These are phyloP conservation scores for Plectosphaerella sp. DNA, from an alignment of 2,329 filamentous ascomycete species.

Conservation along the genomic window DNA sequence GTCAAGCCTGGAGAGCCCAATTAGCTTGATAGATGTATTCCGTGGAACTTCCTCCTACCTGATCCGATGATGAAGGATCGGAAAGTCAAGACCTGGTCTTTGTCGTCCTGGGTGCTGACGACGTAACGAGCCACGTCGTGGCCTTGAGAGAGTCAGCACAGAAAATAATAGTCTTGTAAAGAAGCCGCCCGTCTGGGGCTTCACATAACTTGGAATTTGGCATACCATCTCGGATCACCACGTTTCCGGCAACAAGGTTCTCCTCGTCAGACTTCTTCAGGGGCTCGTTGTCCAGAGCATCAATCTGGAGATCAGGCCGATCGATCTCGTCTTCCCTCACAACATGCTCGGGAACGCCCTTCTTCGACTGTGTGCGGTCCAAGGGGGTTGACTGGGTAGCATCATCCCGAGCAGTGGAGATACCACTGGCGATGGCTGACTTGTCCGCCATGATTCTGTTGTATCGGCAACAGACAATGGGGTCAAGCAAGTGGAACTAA, in stretches of 20 bases:
- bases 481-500: no score
- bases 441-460: not conserved
- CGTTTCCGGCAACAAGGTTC: constrained; percentile 3
- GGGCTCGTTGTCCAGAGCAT: not conserved
- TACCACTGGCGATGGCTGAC: not conserved
- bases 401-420: not conserved
- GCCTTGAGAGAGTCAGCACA: not conserved
- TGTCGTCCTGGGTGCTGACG: constrained; percentile 6
- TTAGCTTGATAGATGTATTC: not conserved
- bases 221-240: constrained; percentile 4
- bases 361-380: not conserved
- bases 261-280: constrained; percentile 1
- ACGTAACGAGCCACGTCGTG: constrained; percentile 9
- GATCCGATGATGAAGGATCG: constrained; percentile 9
- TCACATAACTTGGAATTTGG: no score
- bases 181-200: not conserved
- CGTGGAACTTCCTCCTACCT: not conserved
- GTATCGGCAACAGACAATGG: no score
- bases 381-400: not conserved
- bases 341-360: not conserved
- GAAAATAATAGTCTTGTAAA: no score
- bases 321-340: not conserved
- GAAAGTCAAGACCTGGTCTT: constrained; percentile 5
- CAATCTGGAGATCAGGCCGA: not conserved
- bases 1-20: not conserved